Base-by-base conservation (phyloP, 225 moss, liverwort and hornwort species). In the Anthoceros angustus region DNA sequence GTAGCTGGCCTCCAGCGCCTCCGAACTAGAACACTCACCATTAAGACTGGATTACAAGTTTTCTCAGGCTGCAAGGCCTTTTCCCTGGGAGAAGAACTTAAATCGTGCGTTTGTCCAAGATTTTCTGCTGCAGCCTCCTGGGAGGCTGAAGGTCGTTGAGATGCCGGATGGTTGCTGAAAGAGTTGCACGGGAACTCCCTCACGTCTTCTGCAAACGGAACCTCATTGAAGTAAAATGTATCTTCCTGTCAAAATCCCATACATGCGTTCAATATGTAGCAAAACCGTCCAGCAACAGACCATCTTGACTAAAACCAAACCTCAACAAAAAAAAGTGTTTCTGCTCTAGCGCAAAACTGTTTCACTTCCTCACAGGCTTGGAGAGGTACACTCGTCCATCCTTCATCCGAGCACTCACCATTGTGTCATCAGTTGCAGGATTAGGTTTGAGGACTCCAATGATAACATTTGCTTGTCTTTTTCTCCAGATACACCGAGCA, bases 401-500 rank as follows among this genome's bases (percentile, higher is more conserved):
- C 23, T 20, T 12, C 46, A 48, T 48, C 14, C 5, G 5, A 55
- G 55, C 43, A 83, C 95, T 82, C 65, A 98, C 92, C 73, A 86
- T 79, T 40, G 86, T 85, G 43, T 81, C 84, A 74, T 92, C 82
- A 62, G 70, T 79, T 55, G 87, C 79, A 62, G 71, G 74, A 62
- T 73, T 78, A 38, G 98, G 98, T 21, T 86, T 79, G 49, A 98
- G 84, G 67, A 89, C 70, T 42, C 98, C 98, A 66, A 98, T 68
- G 60, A 89, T 87, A 70, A 98, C 83, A 72, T 78, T 89, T 70
- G 73, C 69, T 74, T 98, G 98, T 63, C 87, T 84, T 72, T 81
- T 83, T 71, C 89, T 86, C 98, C 98, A 98, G 6, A 98, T 83
- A 73, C 98, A 98, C 39, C 98, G 98, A 45, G 92, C 98, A 65